A percentile compares a stretch with the other conserved stretches of the same genome.
phyloP scores from a whole-genome alignment of 129 eudicot species.

The Escallonia rubra region DNA sequence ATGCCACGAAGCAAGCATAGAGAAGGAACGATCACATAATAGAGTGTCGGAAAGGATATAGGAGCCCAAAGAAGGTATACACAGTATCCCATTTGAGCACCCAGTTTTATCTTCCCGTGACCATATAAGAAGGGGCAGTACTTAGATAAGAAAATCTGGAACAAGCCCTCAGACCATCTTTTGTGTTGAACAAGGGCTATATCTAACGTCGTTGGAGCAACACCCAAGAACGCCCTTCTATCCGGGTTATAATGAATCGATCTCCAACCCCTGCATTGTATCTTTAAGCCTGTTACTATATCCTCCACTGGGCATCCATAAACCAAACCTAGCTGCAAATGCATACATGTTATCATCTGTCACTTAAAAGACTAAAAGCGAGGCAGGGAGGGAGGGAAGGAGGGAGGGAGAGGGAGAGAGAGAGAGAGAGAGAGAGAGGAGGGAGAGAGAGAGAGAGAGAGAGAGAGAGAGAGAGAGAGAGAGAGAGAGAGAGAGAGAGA shows the following conservation, averaged over 20 bases:
- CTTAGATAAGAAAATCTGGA: constrained; percentile 36
- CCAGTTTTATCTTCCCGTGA: constrained; percentile 27
- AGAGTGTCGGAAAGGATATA: constrained; percentile 23
- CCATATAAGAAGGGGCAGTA: constrained; percentile 42
- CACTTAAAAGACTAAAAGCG: too few species aligned
- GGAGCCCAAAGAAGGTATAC: constrained; percentile 39
- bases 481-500: too few species aligned
- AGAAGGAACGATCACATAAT: constrained; percentile 21
- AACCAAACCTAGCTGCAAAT: constrained; percentile 36
- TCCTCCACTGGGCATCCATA: constrained; percentile 43
- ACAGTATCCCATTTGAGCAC: constrained; percentile 47
- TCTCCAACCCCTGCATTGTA: constrained; percentile 45
- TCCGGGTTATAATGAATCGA: constrained; percentile 28
- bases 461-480: neutral
- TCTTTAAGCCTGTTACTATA: constrained; percentile 33
- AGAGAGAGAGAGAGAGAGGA: too few species aligned
- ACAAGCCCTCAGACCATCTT: constrained; percentile 42
- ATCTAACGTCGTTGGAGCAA: constrained; percentile 31
- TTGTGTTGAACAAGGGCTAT: constrained; percentile 25
- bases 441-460: neutral
- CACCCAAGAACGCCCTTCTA: constrained; percentile 29
- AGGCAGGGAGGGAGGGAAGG: too few species aligned
- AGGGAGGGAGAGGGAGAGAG: too few species aligned
- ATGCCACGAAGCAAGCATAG: constrained; percentile 30
- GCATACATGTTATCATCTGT: too few species aligned